Evolutionary conservation across 2,329 filamentous ascomycete species (phyloP).

Genomic region (Xylariaceae sp.): DNA sequence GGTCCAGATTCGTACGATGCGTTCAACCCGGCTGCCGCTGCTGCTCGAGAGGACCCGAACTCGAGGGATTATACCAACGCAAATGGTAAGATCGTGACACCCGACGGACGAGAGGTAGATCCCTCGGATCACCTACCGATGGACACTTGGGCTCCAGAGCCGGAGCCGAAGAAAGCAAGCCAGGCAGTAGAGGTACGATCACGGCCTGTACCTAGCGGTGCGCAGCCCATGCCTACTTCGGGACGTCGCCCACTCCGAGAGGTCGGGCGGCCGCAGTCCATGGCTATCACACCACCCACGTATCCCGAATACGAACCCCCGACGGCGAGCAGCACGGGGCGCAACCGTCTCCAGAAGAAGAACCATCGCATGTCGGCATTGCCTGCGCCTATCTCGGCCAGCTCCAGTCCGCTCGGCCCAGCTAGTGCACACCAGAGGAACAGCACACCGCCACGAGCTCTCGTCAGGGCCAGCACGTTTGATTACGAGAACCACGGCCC

Average conservation of each 20-base stretch:
- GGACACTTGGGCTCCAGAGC: constrained; percentile 72
- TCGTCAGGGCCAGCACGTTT: constrained; percentile 45
- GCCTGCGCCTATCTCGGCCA: constrained; percentile 34
- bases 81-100: constrained; percentile 66
- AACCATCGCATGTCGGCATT: constrained; percentile 40
- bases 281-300: constrained; percentile 31
- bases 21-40: constrained; percentile 55
- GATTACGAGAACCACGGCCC: constrained; percentile 51
- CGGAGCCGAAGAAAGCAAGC: constrained; percentile 52
- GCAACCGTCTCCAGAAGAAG: constrained; percentile 63
- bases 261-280: constrained; percentile 45
- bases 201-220: constrained; percentile 45
- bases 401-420: constrained; percentile 47
- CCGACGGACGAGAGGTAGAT: constrained; percentile 72
- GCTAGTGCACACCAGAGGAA: constrained; percentile 48
- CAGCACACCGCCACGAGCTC: constrained; percentile 40
- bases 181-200: constrained; percentile 28
- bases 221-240: constrained; percentile 46
- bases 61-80: constrained; percentile 43
- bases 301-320: constrained; percentile 30
- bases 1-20: constrained; percentile 71
- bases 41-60: constrained; percentile 29
- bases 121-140: constrained; percentile 76
- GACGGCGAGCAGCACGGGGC: constrained; percentile 36
- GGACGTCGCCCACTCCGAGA: constrained; percentile 49